Evolutionary conservation across 1,284 basidiomycete genomes (phyloP), one percentile per base, ranked within the genome.

Genomic region (Rhodotorula glutinis): DNA sequence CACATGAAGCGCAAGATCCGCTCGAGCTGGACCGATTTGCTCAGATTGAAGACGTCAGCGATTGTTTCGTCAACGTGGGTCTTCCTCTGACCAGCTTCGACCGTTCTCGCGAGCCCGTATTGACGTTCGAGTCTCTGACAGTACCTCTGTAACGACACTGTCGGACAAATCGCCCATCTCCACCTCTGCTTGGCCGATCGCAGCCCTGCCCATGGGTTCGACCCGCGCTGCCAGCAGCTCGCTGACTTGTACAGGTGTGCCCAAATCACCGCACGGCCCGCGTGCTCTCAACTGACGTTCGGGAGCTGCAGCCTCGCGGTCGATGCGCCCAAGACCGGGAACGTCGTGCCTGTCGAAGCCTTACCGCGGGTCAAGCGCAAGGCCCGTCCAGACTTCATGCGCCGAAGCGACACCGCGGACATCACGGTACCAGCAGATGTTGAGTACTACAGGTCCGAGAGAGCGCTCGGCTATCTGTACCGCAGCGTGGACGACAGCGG

Each of bases 101-200:
- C 49, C 21, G 8, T 44, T 33, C 41, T 49, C 85, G 85, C 2
- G 84, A 88, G 44, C 57, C 89, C 88, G 74, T 83, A 89, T 17
- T n/a, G 17, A 46, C 44, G 10, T 19, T 1, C 23, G 33, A 38
- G 33, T 4, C n/a, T 46, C 19, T 82, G 87, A 57, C 43, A 55
- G 43, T 73, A 64, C 65, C 56, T 70, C 59, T 53, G 60, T 13
- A 57, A 63, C 53, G 72, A 75, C 43, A 58, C 56, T 7, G 58
- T 72, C 29, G 72, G 74, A 3, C 30, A 61, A 8, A 72, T 73
- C 33, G 70, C 74, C 7, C 65, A 40, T 0, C 82, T 85, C 61
- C 86, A 91, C 73, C 81, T 92, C 23, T 82, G 86, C 53, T 86
- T 88, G 41, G 86, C 88, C 0, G 90, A 92, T 74, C 83, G 85